These are phyloP conservation scores for Erodium trifolium DNA, from an alignment of 441 rosid species.

Conservation along the genomic window DNA sequence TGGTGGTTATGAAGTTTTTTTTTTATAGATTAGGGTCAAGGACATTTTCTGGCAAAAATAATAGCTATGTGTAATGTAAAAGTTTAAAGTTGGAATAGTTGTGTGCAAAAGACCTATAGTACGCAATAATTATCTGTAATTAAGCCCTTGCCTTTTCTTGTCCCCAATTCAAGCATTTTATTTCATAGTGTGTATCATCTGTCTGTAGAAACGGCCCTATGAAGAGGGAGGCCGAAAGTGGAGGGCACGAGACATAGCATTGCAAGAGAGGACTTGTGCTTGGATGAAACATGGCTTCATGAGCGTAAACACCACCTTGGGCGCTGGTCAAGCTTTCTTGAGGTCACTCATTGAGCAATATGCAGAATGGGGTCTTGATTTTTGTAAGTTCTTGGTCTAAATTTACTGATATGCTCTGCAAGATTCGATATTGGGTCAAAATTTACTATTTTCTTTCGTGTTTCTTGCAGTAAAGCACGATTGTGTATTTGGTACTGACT, in stretches of 20 bases:
- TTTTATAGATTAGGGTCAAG: too few relatives aligned
- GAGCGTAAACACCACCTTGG: constrained; percentile 62
- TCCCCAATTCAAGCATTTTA: not conserved
- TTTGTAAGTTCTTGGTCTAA: constrained; percentile 41
- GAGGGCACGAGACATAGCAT: constrained; percentile 70
- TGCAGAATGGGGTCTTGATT: constrained; percentile 89
- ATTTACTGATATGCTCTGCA: constrained; percentile 3
- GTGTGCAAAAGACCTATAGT: too few relatives aligned
- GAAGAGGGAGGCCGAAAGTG: constrained; percentile 53
- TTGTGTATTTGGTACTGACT: constrained; percentile 77
- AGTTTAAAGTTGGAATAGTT: too few relatives aligned
- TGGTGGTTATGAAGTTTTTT: too few relatives aligned
- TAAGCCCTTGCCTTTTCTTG: not conserved
- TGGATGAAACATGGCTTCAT: constrained; percentile 91
- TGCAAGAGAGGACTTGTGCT: constrained; percentile 71
- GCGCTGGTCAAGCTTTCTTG: constrained; percentile 82
- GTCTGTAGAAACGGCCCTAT: constrained; percentile 51
- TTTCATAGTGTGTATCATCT: not conserved
- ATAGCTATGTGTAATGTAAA: too few relatives aligned
- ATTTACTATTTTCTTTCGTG: not conserved
- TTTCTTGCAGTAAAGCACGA: constrained; percentile 65
- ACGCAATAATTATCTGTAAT: too few relatives aligned
- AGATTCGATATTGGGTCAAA: not conserved
- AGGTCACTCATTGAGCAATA: constrained; percentile 71
- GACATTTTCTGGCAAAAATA: too few relatives aligned